Percentiles rank a stretch among this genome's conserved stretches.
Evolutionary conservation across 2,329 filamentous ascomycete genomes (phyloP).

Genomic region (Colletotrichum musicola): DNA sequence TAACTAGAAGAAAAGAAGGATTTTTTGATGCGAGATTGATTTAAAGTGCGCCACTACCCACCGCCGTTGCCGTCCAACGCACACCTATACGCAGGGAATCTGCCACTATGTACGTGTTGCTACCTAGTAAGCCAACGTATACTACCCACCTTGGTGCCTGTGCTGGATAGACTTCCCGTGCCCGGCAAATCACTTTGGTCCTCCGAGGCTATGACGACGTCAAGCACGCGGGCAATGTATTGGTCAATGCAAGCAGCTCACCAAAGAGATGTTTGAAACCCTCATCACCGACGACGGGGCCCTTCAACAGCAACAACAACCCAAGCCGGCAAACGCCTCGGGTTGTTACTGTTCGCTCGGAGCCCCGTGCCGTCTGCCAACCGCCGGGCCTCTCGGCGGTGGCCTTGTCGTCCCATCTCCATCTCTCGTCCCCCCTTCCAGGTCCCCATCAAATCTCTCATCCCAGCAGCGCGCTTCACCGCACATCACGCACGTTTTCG

Average conservation of each 20-base stretch:
- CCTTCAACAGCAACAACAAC: too few species aligned
- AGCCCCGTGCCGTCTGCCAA: conserved; percentile 19
- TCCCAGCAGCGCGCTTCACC: conserved; percentile 29
- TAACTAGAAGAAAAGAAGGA: background rate
- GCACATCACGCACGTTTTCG: conserved; percentile 22
- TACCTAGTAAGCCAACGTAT: background rate
- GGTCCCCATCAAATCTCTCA: conserved; percentile 17
- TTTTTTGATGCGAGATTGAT: conserved; percentile 24
- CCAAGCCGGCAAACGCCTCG: background rate
- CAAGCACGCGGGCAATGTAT: conserved; percentile 9
- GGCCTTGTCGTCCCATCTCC: conserved; percentile 19
- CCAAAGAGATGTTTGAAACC: conserved; percentile 6
- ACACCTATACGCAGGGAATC: background rate
- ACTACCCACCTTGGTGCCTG: background rate
- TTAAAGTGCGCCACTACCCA: conserved; percentile 20
- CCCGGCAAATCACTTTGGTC: conserved; percentile 15
- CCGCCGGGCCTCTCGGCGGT: conserved; percentile 19
- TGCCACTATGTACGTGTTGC: too few species aligned
- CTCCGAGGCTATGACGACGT: conserved; percentile 8
- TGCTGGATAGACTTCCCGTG: conserved; percentile 31
- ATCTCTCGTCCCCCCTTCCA: background rate
- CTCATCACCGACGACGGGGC: background rate
- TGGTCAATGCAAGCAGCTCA: conserved; percentile 1
- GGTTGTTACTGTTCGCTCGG: background rate
- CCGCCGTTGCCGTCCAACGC: conserved; percentile 1